A percentile compares a stretch with the other conserved stretches of the same genome.
These are phyloP conservation scores for Domatiomyces globalis DNA, from an alignment of 2,329 filamentous ascomycete species.

Conservation along the genomic window DNA sequence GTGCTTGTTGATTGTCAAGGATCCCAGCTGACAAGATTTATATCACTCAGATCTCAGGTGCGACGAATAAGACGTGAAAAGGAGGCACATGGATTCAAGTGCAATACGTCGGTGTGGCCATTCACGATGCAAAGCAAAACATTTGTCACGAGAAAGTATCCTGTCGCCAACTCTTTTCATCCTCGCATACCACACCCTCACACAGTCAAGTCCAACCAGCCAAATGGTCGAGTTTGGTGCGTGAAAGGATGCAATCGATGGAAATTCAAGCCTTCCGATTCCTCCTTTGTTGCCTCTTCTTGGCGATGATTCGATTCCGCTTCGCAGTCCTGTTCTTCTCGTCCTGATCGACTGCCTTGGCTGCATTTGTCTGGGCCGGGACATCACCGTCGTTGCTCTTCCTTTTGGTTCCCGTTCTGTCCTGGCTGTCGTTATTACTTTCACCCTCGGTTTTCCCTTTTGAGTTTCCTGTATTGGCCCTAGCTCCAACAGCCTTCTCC, in stretches of 20 bases:
- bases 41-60: neutral
- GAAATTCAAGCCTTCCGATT: constrained; percentile 38
- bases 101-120: constrained; percentile 3
- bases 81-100: neutral
- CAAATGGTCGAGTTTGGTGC: too few species aligned
- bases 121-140: neutral
- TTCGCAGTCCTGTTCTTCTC: constrained; percentile 44
- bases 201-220: too few species aligned
- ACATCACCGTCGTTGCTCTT: constrained; percentile 9
- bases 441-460: constrained; percentile 10
- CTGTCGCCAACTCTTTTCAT: too few species aligned
- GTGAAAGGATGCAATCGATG: too few species aligned
- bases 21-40: neutral
- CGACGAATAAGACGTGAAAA: neutral
- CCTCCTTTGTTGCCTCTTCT: constrained; percentile 63
- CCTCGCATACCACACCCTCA: too few species aligned
- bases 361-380: constrained; percentile 4
- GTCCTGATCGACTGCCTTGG: constrained; percentile 24
- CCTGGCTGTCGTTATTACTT: constrained; percentile 24
- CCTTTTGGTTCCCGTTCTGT: constrained; percentile 15
- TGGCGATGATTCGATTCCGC: constrained; percentile 65
- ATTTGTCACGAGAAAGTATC: neutral
- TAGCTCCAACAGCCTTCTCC: constrained; percentile 33
- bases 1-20: neutral
- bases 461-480: constrained; percentile 18